Evolutionary conservation across 305 asterid species (phyloP).

Genomic region (Andrographis paniculata): DNA sequence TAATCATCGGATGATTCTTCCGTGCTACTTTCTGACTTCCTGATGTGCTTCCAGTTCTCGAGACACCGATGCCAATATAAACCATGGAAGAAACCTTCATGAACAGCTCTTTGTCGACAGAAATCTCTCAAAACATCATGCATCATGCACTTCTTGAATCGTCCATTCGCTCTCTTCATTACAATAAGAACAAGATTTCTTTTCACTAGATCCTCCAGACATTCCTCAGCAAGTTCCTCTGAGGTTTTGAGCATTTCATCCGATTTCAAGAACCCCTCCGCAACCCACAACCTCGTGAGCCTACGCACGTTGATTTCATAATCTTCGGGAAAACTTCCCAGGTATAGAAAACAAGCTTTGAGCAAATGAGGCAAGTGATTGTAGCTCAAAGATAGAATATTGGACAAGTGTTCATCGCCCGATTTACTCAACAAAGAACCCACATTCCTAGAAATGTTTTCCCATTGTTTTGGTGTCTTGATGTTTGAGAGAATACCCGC

Average conservation of each 20-base stretch:
- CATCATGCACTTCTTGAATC: slow-evolving; percentile 17
- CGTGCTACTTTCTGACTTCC: too few relatives aligned
- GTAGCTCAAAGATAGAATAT: slow-evolving; percentile 26
- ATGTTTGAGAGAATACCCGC: slow-evolving; percentile 23
- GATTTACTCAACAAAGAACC: slow-evolving; percentile 15
- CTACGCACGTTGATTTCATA: slow-evolving; percentile 15
- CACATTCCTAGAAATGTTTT: slow-evolving; percentile 18
- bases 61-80: too few relatives aligned
- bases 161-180: slow-evolving; percentile 4
- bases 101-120: not conserved
- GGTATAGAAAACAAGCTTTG: slow-evolving; percentile 26
- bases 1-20: too few relatives aligned
- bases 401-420: slow-evolving; percentile 12
- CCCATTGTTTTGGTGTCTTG: slow-evolving; percentile 18
- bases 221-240: slow-evolving; percentile 24
- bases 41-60: too few relatives aligned
- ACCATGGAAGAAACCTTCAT: not conserved
- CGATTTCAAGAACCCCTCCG: slow-evolving; percentile 22
- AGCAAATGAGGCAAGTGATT: slow-evolving; percentile 22
- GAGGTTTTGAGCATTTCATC: not conserved
- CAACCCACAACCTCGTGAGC: slow-evolving; percentile 23
- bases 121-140: slow-evolving; percentile 24
- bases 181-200: slow-evolving; percentile 21
- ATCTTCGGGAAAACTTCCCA: slow-evolving; percentile 27
- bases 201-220: slow-evolving; percentile 20